These are phyloP conservation scores for Elongisporangium prolatum DNA, from an alignment of 352 stramenopile species.

Conservation along the genomic window DNA sequence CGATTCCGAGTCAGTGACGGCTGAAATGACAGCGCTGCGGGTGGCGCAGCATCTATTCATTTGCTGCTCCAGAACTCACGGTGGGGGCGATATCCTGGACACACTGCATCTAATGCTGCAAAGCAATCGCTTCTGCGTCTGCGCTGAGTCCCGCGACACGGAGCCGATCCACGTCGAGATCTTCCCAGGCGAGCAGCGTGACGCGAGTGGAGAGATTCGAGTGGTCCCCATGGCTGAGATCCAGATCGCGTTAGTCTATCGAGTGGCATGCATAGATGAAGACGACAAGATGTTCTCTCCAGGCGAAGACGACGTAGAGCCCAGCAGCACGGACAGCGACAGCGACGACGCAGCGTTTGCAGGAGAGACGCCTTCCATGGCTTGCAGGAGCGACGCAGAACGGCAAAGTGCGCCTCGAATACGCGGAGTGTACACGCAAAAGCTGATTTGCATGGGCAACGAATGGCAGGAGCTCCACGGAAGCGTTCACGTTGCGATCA, in stretches of 20 bases:
- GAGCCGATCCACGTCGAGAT: conserved; percentile 40
- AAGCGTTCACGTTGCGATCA: conserved; percentile 14
- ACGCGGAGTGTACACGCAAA: conserved; percentile 23
- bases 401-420: background rate
- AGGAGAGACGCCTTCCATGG: background rate
- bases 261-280: conserved; percentile 22
- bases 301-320: conserved; percentile 8
- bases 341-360: background rate
- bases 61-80: conserved; percentile 54
- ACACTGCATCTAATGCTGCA: conserved; percentile 47
- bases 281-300: conserved; percentile 6
- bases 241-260: conserved; percentile 39
- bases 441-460: conserved; percentile 10
- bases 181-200: conserved; percentile 1
- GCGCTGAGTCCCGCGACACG: conserved; percentile 32
- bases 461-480: conserved; percentile 24
- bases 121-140: conserved; percentile 45
- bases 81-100: conserved; percentile 65
- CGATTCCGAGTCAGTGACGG: background rate
- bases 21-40: conserved; percentile 46
- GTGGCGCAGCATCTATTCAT: conserved; percentile 57
- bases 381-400: background rate
- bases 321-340: background rate
- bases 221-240: conserved; percentile 15
- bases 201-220: background rate